Evolutionary conservation across 1,139 yeast species (phyloP).

Genomic region (Oligophagozyma castellii): DNA sequence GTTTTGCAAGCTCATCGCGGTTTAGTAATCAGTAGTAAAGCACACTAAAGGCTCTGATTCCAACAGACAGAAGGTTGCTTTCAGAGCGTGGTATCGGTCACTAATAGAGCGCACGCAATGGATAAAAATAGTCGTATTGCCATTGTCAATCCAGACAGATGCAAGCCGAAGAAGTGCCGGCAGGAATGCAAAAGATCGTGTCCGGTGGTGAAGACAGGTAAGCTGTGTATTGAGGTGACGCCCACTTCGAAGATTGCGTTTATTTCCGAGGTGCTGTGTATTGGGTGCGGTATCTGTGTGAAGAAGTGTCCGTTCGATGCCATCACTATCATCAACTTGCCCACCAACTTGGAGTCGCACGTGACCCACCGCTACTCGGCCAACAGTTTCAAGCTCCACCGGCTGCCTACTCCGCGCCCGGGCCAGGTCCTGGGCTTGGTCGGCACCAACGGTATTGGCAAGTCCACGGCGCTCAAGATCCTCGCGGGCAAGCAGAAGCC

Average conservation of each 20-base stretch:
- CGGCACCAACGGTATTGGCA: slow-evolving; percentile 98
- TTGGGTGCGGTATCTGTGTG: slow-evolving; percentile 99
- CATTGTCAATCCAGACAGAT: slow-evolving; percentile 81
- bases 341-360: slow-evolving; percentile 83
- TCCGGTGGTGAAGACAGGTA: slow-evolving; percentile 96
- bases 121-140: slow-evolving; percentile 76
- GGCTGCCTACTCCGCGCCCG: slow-evolving; percentile 97
- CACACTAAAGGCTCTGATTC: no score
- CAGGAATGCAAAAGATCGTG: slow-evolving; percentile 95
- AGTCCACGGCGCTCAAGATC: slow-evolving; percentile 93
- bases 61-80: no score
- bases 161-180: slow-evolving; percentile 96
- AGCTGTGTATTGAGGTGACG: slow-evolving; percentile 89
- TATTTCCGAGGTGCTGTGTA: slow-evolving; percentile 89
- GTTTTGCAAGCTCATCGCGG: no score
- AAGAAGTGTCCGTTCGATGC: slow-evolving; percentile 98
- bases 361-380: slow-evolving; percentile 97
- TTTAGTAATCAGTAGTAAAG: no score
- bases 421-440: slow-evolving; percentile 97
- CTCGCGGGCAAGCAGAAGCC: slow-evolving; percentile 98
- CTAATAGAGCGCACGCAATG: slow-evolving; percentile 39
- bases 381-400: slow-evolving; percentile 89
- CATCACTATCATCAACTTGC: slow-evolving; percentile 84
- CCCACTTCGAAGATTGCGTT: slow-evolving; percentile 88
- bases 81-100: no score